Evolutionary conservation across 2,329 filamentous ascomycete species (phyloP), one percentile per base, ranked within the genome.

Genomic region (Rhynchosporium secalis): DNA sequence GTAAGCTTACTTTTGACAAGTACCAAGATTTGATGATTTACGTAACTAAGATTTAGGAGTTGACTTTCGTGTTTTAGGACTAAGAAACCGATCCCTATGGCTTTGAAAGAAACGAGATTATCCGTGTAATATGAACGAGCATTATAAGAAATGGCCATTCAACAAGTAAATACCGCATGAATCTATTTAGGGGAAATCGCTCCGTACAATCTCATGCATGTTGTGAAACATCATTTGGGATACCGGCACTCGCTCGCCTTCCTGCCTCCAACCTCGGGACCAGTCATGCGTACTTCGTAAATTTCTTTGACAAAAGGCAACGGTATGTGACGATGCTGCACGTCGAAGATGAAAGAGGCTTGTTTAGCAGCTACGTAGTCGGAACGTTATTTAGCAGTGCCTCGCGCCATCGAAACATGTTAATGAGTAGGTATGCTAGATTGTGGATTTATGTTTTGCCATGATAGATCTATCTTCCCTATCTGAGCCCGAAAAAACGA

Each of bases 181-280:
- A 33, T 45, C 63, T 65, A 65, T 65, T 65, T 65, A 58, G 52
- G 60, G 63, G 29, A 28, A 10, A 13, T 38, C 13, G n/a, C 7
- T 6, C 15, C 15, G n/a, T 45, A n/a, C 33, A 40, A 31, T 36
- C 20, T 20, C 1, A 20, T 40, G 33, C 28, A 46, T 38, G 33
- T 13, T 58, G 58, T 62, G 48, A 62, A 62, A 60, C 63, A 48
- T 54, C 28, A 56, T 46, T 41, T 54, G 15, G 33, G 54, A 12
- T 45, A 46, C 49, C 46, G 40, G 36, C 47, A 54, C 31, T 52
- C 46, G 46, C 47, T 60, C 48, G 52, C 60, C 46, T 13, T 49
- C 41, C 48, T 36, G 41, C 26, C 47, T 47, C 38, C 46, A 63
- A 65, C 63, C 51, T 65, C 56, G 58, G 60, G 54, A 65, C 20